phyloP scores from a whole-genome alignment of 2,329 filamentous ascomycete genomes.

The Exophiala mesophila region DNA sequence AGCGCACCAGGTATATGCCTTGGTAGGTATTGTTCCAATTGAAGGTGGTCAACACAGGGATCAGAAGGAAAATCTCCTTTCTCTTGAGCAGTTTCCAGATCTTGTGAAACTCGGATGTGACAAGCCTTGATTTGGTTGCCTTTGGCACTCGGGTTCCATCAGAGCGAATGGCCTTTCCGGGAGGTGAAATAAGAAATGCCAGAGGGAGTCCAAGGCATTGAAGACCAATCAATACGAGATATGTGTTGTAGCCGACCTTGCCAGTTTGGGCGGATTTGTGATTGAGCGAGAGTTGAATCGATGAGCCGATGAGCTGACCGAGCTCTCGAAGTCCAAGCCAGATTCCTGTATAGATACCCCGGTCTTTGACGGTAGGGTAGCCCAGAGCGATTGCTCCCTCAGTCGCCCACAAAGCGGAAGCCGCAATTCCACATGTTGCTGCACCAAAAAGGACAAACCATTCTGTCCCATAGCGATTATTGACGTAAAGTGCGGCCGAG shows the following conservation, averaged over 20 bases:
- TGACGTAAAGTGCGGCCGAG: conserved; percentile 40
- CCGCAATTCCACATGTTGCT: conserved; percentile 37
- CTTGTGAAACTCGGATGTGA: conserved; percentile 36
- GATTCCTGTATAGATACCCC: conserved; percentile 42
- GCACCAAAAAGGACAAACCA: conserved; percentile 44
- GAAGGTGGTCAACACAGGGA: conserved; percentile 48
- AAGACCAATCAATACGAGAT: conserved; percentile 31
- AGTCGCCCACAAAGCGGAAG: conserved; percentile 36
- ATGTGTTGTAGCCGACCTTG: conserved; percentile 42
- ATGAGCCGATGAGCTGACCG: conserved; percentile 48
- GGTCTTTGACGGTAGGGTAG: conserved; percentile 42
- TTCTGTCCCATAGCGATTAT: conserved; percentile 40
- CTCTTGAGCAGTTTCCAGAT: conserved; percentile 38
- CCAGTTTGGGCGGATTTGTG: conserved; percentile 37
- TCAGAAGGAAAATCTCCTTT: conserved; percentile 45
- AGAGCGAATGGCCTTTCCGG: conserved; percentile 41
- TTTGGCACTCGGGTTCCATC: conserved; percentile 31
- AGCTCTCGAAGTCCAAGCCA: conserved; percentile 51
- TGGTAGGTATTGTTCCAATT: conserved; percentile 50
- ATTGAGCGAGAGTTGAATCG: conserved; percentile 49
- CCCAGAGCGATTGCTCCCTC: conserved; percentile 39
- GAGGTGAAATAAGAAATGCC: conserved; percentile 42
- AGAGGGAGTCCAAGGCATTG: conserved; percentile 46
- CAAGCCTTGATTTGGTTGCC: conserved; percentile 2
- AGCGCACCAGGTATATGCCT: conserved; percentile 50